Conservation (phyloP, 192 early-diverging fungal species). For the Pilobolus umbonatus region DNA sequence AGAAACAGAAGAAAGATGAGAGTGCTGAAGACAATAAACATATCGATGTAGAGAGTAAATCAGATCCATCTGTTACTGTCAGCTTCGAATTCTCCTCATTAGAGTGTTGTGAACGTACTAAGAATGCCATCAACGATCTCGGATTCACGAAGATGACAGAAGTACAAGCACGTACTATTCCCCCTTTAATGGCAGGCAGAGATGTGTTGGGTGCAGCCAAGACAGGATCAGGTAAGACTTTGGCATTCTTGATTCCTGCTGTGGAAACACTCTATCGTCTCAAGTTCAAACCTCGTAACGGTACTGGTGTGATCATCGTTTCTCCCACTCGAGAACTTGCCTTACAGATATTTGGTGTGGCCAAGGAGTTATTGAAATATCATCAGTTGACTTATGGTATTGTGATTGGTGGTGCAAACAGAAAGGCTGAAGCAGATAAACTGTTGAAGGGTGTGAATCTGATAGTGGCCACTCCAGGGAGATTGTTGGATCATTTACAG, state of each 20-base stretch:
- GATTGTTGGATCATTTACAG: conserved; percentile 97
- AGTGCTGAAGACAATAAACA: conserved; percentile 3
- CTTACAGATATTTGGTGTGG: conserved; percentile 97
- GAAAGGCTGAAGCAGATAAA: conserved; percentile 94
- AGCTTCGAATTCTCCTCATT: conserved; percentile 70
- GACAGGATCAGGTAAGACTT: conserved; percentile 95
- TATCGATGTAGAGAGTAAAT: not conserved
- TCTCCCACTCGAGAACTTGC: conserved; percentile 98
- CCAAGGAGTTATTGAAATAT: conserved; percentile 89
- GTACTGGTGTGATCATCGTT: conserved; percentile 91
- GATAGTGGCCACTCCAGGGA: conserved; percentile 92
- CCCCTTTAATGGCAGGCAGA: conserved; percentile 90
- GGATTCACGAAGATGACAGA: conserved; percentile 94
- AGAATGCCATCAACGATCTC: conserved; percentile 84
- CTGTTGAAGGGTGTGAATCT: conserved; percentile 95
- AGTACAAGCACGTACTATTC: conserved; percentile 94
- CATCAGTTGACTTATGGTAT: conserved; percentile 98
- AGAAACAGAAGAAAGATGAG: conserved; percentile 2
- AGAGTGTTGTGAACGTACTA: conserved; percentile 74
- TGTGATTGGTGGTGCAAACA: conserved; percentile 97
- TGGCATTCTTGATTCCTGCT: conserved; percentile 94
- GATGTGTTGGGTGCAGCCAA: conserved; percentile 99
- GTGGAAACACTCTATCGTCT: conserved; percentile 85
- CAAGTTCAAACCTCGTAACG: conserved; percentile 96
- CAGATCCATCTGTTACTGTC: conserved; percentile 12